A percentile compares a stretch with the other conserved stretches of the same genome.
These are phyloP conservation scores for Pythium insidiosum DNA, from an alignment of 352 stramenopile genomes.

Conservation along the genomic window DNA sequence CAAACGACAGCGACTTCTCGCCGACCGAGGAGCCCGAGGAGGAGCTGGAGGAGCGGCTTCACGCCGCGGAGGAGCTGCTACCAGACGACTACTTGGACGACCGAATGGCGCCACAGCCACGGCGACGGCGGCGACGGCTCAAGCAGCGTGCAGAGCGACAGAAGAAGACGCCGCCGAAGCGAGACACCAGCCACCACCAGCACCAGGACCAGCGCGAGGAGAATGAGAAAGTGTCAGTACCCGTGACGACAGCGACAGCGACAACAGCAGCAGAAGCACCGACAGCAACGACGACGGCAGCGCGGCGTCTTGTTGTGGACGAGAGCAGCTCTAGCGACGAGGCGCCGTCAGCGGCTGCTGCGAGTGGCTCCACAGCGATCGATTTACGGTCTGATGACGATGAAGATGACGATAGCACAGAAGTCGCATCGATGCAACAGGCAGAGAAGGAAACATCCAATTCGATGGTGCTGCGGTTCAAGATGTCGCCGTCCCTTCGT, in stretches of 20 bases:
- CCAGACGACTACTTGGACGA: constrained; percentile 2
- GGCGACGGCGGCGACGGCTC: not conserved
- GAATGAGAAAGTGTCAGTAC: no score
- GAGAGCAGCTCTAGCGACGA: no score
- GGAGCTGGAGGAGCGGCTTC: constrained; percentile 3
- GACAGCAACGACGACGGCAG: no score
- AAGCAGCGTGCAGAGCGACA: no score
- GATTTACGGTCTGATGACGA: constrained; percentile 5
- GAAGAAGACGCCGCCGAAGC: no score
- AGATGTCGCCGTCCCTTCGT: not conserved
- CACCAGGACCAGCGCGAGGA: no score
- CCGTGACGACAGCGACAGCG: not conserved
- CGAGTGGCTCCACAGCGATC: no score
- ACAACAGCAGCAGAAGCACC: not conserved
- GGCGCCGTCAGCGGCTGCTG: no score
- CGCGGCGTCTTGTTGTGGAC: no score
- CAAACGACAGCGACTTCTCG: constrained; percentile 14
- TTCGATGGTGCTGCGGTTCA: not conserved
- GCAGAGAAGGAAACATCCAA: not conserved
- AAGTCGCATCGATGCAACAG: no score
- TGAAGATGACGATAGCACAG: no score
- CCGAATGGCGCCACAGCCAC: not conserved
- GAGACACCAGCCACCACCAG: no score
- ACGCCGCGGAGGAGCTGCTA: constrained; percentile 10
- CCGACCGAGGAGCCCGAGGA: constrained; percentile 5